Evolutionary conservation across 2,329 filamentous ascomycete species (phyloP), one percentile per base, ranked within the genome.

Genomic region (Aspergillus pseudonomiae): DNA sequence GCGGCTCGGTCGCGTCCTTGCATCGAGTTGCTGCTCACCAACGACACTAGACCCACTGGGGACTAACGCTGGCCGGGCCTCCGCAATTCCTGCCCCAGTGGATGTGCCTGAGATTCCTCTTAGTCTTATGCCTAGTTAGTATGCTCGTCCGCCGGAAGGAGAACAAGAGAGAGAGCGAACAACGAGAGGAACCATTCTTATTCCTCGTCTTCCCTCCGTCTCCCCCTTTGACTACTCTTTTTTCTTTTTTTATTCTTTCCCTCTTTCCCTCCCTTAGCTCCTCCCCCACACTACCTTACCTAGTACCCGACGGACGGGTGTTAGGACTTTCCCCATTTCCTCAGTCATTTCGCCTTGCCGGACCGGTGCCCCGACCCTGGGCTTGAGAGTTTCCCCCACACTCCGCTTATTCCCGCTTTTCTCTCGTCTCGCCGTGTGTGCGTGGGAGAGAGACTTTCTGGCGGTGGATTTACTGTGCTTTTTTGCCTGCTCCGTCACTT

Each of bases 361-460:
- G 71, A 70, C 71, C 71, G 73, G 66, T 68, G 67, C 73, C 71
- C 73, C 74, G 70, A 73, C 69, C 68, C 63, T 67, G 67, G 68
- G 62, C 63, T 59, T 59, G 58, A 59, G 55, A 62, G 59, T 68
- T 67, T 75, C 72, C 74, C 73, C 74, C 75, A 76, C 74, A 76
- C 74, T 75, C 73, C 71, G 71, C 73, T 67, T 67, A 68, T 73
- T 71, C 68, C 69, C 64, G 65, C 61, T 34, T 59, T 50, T 58
- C 55, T 62, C 56, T 53, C 45, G 19, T 36, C 46, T 12, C 4
- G 14, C 24, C 50, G n/a, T 57, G 50, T 34, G 50, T 34, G 50
- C 11, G 14, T 7, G 26, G 2, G 26, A 28, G 26, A 28, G 52
- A 21, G 52, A 21, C 14, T 36, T 55, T 55, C 52, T 55, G 32